Conservation (phyloP, 2,329 filamentous ascomycete species). For the Xylaria sp. region DNA sequence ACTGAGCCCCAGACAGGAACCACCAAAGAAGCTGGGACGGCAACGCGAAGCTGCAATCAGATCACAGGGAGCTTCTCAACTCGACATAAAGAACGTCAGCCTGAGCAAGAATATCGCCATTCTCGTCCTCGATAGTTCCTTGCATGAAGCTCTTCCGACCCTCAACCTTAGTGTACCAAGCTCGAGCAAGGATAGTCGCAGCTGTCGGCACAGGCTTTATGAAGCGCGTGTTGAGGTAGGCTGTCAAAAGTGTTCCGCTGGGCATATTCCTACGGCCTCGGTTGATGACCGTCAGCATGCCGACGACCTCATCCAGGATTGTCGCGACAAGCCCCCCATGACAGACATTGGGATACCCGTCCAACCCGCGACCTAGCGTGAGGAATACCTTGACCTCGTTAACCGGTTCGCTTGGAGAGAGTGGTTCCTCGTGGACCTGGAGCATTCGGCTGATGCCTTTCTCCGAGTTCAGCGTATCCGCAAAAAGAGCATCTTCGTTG, state of each 20-base stretch:
- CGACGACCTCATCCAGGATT: slow-evolving; percentile 64
- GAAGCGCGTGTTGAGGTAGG: slow-evolving; percentile 61
- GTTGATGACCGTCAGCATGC: slow-evolving; percentile 54
- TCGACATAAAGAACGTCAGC: slow-evolving; percentile 56
- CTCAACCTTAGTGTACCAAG: slow-evolving; percentile 51
- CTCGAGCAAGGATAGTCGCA: slow-evolving; percentile 52
- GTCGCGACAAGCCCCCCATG: slow-evolving; percentile 65
- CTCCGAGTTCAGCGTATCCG: slow-evolving; percentile 56
- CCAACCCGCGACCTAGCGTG: slow-evolving; percentile 56
- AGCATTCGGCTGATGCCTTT: slow-evolving; percentile 55
- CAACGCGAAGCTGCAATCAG: not conserved
- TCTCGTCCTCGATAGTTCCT: slow-evolving; percentile 47
- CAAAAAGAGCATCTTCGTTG: slow-evolving; percentile 59
- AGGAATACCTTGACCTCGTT: slow-evolving; percentile 43
- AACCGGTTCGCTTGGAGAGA: slow-evolving; percentile 32
- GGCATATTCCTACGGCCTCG: slow-evolving; percentile 26
- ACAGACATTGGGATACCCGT: slow-evolving; percentile 57
- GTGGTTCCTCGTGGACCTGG: slow-evolving; percentile 48
- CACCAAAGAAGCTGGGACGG: not conserved
- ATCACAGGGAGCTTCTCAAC: slow-evolving; percentile 20
- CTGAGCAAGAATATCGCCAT: slow-evolving; percentile 54
- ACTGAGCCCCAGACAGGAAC: not conserved
- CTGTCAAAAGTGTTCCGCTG: slow-evolving; percentile 49
- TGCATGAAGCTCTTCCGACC: slow-evolving; percentile 57
- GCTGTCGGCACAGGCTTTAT: slow-evolving; percentile 58